These are phyloP conservation scores for Trichophyton schoenleinii DNA, from an alignment of 2,329 filamentous ascomycete species.

Conservation along the genomic window DNA sequence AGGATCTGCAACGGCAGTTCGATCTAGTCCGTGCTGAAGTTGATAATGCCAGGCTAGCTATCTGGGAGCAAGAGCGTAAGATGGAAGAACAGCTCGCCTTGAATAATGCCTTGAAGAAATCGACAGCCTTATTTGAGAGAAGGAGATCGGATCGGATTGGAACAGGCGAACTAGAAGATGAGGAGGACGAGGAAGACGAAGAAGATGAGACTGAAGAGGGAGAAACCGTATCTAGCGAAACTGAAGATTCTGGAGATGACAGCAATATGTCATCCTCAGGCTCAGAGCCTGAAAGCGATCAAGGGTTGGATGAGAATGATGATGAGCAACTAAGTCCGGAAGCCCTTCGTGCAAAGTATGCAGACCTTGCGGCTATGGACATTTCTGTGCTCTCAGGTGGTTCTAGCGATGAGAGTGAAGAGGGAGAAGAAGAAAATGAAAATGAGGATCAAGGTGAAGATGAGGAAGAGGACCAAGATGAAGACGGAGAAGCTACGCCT, in stretches of 20 bases:
- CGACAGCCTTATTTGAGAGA: slow-evolving; percentile 38
- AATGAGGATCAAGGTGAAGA: background rate
- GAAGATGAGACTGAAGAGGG: slow-evolving; percentile 48
- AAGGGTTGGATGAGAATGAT: slow-evolving; percentile 27
- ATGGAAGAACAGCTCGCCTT: slow-evolving; percentile 41
- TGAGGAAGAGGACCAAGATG: background rate
- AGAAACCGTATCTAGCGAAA: slow-evolving; percentile 28
- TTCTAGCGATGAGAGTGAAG: background rate
- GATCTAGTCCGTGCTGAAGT: slow-evolving; percentile 47
- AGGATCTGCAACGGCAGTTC: slow-evolving; percentile 51
- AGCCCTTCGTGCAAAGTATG: slow-evolving; percentile 37
- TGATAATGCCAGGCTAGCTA: slow-evolving; percentile 42
- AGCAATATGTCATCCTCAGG: slow-evolving; percentile 38
- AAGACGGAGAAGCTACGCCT: background rate
- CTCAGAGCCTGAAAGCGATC: slow-evolving; percentile 34
- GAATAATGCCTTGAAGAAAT: slow-evolving; percentile 41
- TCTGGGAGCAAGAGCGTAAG: slow-evolving; percentile 47
- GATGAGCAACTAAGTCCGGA: slow-evolving; percentile 37
- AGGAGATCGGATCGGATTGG: slow-evolving; percentile 29
- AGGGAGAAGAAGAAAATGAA: background rate
- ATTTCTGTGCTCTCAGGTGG: slow-evolving; percentile 4
- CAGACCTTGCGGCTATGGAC: slow-evolving; percentile 24
- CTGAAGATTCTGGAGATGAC: slow-evolving; percentile 49
- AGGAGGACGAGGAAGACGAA: slow-evolving; percentile 46
- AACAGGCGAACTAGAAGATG: slow-evolving; percentile 48